Evolutionary conservation across 805 yeast species (phyloP).

Genomic region (Lipomyces orientalis): DNA sequence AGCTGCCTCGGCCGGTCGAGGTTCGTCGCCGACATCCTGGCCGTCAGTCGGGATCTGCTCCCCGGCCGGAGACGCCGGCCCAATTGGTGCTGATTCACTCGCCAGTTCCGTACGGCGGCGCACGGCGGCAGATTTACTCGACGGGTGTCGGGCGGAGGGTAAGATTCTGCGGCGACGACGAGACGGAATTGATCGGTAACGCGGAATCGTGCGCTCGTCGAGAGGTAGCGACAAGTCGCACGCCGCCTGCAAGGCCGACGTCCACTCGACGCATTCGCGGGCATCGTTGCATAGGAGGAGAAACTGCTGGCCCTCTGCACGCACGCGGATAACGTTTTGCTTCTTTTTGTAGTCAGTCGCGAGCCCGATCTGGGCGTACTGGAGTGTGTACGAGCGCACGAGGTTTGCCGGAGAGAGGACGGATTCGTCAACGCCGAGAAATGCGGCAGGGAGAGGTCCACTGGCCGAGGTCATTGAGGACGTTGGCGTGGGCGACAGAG

Average conservation of each 20-base stretch:
- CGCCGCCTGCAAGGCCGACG: constrained; percentile 71
- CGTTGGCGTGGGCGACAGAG: not conserved
- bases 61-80: not conserved
- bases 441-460: constrained; percentile 8
- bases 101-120: constrained; percentile 13
- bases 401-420: constrained; percentile 37
- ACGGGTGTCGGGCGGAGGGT: constrained; percentile 35
- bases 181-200: constrained; percentile 80
- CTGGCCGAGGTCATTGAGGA: not conserved
- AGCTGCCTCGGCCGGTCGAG: not conserved
- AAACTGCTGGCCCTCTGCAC: constrained; percentile 85
- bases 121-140: constrained; percentile 13
- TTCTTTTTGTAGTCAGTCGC: constrained; percentile 83
- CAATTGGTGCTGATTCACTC: not conserved
- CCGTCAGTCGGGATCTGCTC: not conserved
- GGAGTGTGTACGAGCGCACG: constrained; percentile 72
- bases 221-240: constrained; percentile 81
- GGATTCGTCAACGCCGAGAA: constrained; percentile 9
- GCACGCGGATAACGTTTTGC: constrained; percentile 68
- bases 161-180: constrained; percentile 58
- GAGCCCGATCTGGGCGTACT: constrained; percentile 80
- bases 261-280: constrained; percentile 79
- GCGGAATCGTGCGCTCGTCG: constrained; percentile 71
- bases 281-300: constrained; percentile 66
- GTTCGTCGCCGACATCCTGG: constrained; percentile 16